A percentile compares a stretch with the other conserved stretches of the same genome.
These are phyloP conservation scores for Lithocarpus polystachyus DNA, from an alignment of 306 rosid genomes.

Conservation along the genomic window DNA sequence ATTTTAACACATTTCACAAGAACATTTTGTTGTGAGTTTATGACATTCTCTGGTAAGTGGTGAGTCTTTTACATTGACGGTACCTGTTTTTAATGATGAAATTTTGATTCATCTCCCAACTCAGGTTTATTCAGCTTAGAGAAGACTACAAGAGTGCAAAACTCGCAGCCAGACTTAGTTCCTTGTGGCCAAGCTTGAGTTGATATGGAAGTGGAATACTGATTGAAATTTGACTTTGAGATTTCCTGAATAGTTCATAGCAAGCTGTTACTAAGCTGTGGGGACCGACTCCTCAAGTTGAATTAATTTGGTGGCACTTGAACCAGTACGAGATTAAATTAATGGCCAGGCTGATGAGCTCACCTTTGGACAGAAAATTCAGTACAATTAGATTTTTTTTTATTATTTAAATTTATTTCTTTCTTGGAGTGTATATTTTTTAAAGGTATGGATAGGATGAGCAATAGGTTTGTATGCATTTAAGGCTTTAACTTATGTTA, in stretches of 20 bases:
- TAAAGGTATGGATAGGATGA: slow-evolving; percentile 33
- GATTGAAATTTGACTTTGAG: slow-evolving; percentile 16
- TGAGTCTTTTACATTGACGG: background rate
- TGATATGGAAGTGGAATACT: slow-evolving; percentile 27
- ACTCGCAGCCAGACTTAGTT: slow-evolving; percentile 80
- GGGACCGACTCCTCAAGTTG: slow-evolving; percentile 19
- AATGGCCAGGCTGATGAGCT: slow-evolving; percentile 2
- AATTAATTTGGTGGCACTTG: slow-evolving; percentile 24
- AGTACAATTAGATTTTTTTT: slow-evolving; percentile 4
- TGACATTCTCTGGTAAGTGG: background rate
- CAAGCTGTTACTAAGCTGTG: slow-evolving; percentile 18
- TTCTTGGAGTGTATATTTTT: slow-evolving; percentile 31
- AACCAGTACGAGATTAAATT: background rate
- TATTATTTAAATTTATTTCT: background rate
- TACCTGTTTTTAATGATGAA: slow-evolving; percentile 22
- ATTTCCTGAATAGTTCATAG: background rate
- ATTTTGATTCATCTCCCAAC: slow-evolving; percentile 25
- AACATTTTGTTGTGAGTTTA: background rate
- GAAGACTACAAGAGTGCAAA: slow-evolving; percentile 98
- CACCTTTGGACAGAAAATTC: background rate
- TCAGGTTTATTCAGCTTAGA: slow-evolving; percentile 89
- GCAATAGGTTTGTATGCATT: slow-evolving; percentile 17
- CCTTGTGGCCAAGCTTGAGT: slow-evolving; percentile 66
- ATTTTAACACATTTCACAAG: background rate
- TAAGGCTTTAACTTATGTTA: slow-evolving; percentile 9